These are phyloP conservation scores for Lepraria neglecta DNA, from an alignment of 495 filamentous ascomycete species.

Conservation along the genomic window DNA sequence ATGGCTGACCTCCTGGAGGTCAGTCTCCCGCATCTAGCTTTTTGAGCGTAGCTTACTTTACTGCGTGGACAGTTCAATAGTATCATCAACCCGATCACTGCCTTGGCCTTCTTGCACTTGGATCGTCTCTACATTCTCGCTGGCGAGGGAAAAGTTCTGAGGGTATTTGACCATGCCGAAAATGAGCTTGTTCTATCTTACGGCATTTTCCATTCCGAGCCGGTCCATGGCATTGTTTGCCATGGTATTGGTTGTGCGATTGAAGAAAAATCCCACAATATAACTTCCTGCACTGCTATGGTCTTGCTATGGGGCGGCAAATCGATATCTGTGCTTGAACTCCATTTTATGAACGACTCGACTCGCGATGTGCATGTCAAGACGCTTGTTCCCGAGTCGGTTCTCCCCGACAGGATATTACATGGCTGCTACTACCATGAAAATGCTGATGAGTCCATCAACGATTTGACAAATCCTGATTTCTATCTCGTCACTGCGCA, in stretches of 20 bases:
- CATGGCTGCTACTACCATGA: constrained; percentile 49
- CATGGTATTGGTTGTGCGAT: no score
- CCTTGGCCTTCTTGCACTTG: constrained; percentile 20
- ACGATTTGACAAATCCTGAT: constrained; percentile 26
- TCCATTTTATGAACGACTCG: constrained; percentile 22
- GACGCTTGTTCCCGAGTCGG: neutral
- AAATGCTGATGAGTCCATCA: neutral
- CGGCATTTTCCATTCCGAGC: constrained; percentile 54
- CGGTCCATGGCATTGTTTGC: constrained; percentile 62
- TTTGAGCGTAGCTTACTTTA: neutral
- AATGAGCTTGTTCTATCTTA: constrained; percentile 33
- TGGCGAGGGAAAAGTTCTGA: constrained; percentile 70
- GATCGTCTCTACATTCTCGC: constrained; percentile 44
- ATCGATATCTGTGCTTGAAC: constrained; percentile 26
- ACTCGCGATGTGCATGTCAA: constrained; percentile 5
- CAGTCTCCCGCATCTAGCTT: neutral
- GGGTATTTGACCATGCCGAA: constrained; percentile 43
- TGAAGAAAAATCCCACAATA: no score
- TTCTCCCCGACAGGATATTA: constrained; percentile 71
- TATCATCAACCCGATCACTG: constrained; percentile 21
- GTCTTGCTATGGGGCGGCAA: constrained; percentile 54
- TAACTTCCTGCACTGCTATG: no score
- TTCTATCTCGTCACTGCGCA: constrained; percentile 70
- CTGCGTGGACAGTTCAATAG: neutral
- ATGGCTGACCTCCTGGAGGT: neutral